Conservation (phyloP, 352 stramenopile species). For the Globisporangium cystogenes region DNA sequence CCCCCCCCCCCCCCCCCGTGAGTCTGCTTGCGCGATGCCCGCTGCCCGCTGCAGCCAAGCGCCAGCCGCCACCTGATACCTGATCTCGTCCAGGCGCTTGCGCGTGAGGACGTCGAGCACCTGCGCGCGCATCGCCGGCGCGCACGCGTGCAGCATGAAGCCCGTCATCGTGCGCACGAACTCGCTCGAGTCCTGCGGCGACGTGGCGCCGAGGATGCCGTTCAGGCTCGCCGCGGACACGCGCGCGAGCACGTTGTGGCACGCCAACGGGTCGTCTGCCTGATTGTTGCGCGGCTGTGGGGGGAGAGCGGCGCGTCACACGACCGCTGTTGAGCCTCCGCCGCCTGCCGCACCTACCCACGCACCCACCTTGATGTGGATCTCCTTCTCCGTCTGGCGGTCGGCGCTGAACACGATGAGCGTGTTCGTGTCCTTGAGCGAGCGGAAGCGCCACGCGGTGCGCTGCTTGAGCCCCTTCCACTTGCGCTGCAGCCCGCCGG, state of each 20-base stretch:
- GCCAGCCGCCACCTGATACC: too few species aligned
- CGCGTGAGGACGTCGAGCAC: slow-evolving; percentile 76
- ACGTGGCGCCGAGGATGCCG: slow-evolving; percentile 70
- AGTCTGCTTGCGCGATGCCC: too few species aligned
- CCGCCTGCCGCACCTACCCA: too few species aligned
- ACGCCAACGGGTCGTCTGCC: slow-evolving; percentile 57
- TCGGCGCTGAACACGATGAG: slow-evolving; percentile 74
- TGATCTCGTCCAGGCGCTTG: slow-evolving; percentile 61
- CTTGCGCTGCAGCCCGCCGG: slow-evolving; percentile 69
- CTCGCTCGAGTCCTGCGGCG: slow-evolving; percentile 62
- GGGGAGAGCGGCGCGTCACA: too few species aligned
- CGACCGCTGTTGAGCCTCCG: too few species aligned
- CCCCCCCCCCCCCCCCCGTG: too few species aligned
- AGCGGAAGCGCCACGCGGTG: slow-evolving; percentile 76
- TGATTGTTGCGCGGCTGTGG: slow-evolving; percentile 36
- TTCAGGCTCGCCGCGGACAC: slow-evolving; percentile 65
- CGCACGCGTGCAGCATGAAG: slow-evolving; percentile 78
- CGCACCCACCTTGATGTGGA: slow-evolving; percentile 28
- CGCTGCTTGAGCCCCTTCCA: slow-evolving; percentile 80
- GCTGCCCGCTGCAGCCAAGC: too few species aligned
- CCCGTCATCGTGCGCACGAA: slow-evolving; percentile 81
- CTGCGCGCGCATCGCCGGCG: slow-evolving; percentile 47
- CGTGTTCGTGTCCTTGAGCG: slow-evolving; percentile 66
- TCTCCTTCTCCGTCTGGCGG: slow-evolving; percentile 65
- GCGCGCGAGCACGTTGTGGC: slow-evolving; percentile 63